Evolutionary conservation across 305 asterid species (phyloP).

Genomic region (Fraxinus angustifolia): DNA sequence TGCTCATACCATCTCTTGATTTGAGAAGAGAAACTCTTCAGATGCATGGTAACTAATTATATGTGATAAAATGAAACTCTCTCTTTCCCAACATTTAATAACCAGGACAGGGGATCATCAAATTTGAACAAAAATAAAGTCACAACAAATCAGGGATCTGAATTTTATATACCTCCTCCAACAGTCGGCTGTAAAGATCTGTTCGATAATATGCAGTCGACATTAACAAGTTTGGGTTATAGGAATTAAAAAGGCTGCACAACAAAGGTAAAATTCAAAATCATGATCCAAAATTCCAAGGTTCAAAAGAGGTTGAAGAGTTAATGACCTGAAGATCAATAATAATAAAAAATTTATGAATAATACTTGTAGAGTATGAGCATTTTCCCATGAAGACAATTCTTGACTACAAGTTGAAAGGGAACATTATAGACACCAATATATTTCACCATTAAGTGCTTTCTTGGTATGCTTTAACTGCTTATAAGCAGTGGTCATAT

Average conservation of each 20-base stretch:
- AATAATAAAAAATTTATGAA: neutral
- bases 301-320: neutral
- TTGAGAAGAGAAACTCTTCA: neutral
- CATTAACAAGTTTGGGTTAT: slow-evolving; percentile 67
- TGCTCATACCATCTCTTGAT: neutral
- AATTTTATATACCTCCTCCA: slow-evolving; percentile 58
- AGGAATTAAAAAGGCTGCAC: slow-evolving; percentile 84
- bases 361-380: neutral
- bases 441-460: neutral
- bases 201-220: slow-evolving; percentile 84
- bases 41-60: neutral
- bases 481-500: neutral
- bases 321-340: slow-evolving; percentile 3
- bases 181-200: slow-evolving; percentile 62
- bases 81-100: neutral
- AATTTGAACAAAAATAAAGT: neutral
- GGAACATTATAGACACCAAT: slow-evolving; percentile 14
- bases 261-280: slow-evolving; percentile 20
- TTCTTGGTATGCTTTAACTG: neutral
- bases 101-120: neutral
- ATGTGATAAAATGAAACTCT: neutral
- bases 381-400: slow-evolving; percentile 13
- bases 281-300: neutral
- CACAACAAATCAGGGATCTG: slow-evolving; percentile 9
- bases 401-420: slow-evolving; percentile 8